Evolutionary conservation across 345 rosid species (phyloP), one percentile per base, ranked within the genome.

Genomic region (Gossypium rotundifolium): DNA sequence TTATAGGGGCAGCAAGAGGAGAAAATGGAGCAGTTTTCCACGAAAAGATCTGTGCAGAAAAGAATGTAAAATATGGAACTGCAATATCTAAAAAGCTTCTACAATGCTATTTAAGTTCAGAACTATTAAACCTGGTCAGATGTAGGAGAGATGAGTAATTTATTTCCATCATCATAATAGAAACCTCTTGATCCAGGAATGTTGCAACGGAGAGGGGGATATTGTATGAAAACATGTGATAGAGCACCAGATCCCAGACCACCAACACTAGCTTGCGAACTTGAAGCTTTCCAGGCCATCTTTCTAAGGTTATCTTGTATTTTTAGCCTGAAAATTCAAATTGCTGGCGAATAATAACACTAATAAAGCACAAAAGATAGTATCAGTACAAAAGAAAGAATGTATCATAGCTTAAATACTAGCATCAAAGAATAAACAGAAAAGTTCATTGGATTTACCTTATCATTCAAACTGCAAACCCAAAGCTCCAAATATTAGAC

Each of bases 81-180:
- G 14, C 22, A 44, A 55, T 33, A 51, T 51, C 12, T 44, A 49
- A 22, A 13, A 9, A 4, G 17, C 7, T 48, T 74, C 27, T 11
- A 62, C 23, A 65, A 27, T 12, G 65, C 2, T 22, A 42, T 51
- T 55, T 23, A 73, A 77, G 44, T 76, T 70, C 60, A 79, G 70
- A 75, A 70, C 20, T 33, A 78, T 16, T 49, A 62, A 3, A 91
- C 98, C 97, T 91, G 90, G 83, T 81, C 79, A 74, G 88, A 82
- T 54, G 92, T 84, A 58, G 88, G 80, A 53, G 87, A 81, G 55
- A 91, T 80, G 22, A 93, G 84, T 79, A 90, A 75, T 85, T 88
- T 93, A 84, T 84, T 89, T 75, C 91, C 97, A 81, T 96, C 98
- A 79, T 96, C 99, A 78, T 93, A 96, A 86, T 85, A 90, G 72